Evolutionary conservation across 495 filamentous ascomycete genomes (phyloP), one percentile per base, ranked within the genome.

Genomic region (Aspergillus sclerotioniger): DNA sequence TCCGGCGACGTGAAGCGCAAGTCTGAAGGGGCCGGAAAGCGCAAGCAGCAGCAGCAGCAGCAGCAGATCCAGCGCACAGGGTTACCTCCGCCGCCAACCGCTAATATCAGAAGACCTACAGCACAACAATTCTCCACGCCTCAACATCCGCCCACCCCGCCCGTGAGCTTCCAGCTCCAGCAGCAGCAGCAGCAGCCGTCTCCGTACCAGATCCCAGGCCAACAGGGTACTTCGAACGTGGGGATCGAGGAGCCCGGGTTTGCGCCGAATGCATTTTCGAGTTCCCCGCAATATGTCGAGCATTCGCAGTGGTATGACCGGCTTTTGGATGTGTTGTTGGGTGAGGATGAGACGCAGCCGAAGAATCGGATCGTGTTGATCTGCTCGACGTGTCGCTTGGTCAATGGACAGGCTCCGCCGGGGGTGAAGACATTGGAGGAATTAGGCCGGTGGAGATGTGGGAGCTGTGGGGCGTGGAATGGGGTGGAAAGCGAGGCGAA

Each of bases 361-460:
- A 93, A 90, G 72, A 96, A 97, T 73, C 84, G 94, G 6, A 84
- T 96, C 51, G 94, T 87, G 25, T 71, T 99, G 64, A 94, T 99
- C 51, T 99, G 94, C 74, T 60, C 68, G 19, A 76, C 81, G 19
- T 99, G 94, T 67, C 80, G 90, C 25, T 82, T 97, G 9, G 93
- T 99, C 32, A 99, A 99, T 67, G 94, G 94, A 3, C 93, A 96
- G 66, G 94, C 95, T 2, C 93, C 94, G 10, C 94, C 94, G 0
- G 94, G 95, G 2, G 84, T 88, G 3, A 88, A 84, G 65, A 84
- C 77, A 0, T 74, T 92, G 15, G 83, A 89, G 15, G 93, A 96
- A 44, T 69, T 99, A 0, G 94, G 93, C 9, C 81, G 78, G 62
- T 99, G 94, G 94, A 85, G 87, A 52, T 99, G 94, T 74, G 87